Evolutionary conservation across 2,329 filamentous ascomycete genomes (phyloP).

Genomic region (Phaeosphaeria sp.): DNA sequence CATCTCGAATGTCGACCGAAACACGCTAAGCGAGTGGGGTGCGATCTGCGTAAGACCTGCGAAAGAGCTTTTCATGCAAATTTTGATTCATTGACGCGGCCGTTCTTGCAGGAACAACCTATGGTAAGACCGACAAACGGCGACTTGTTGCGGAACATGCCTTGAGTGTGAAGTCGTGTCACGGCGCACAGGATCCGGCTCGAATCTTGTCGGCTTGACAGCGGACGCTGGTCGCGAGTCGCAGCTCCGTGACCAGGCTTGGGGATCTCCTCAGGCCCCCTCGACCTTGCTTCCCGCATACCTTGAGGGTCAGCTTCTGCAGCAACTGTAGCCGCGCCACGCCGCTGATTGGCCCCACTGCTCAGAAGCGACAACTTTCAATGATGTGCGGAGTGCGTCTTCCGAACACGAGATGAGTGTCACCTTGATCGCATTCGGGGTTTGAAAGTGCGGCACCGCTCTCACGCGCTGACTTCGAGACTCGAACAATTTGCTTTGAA

Average conservation of each 20-base stretch:
- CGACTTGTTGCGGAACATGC: not conserved
- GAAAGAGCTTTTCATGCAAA: not conserved
- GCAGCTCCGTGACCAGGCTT: slow-evolving; percentile 25
- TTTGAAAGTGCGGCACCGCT: slow-evolving; percentile 6
- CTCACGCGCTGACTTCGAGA: slow-evolving; percentile 17
- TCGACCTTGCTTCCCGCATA: slow-evolving; percentile 48
- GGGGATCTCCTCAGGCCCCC: slow-evolving; percentile 43
- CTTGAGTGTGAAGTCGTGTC: not conserved
- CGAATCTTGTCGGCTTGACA: not conserved
- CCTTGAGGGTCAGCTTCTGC: slow-evolving; percentile 34
- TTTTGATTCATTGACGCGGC: not conserved
- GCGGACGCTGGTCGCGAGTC: not conserved
- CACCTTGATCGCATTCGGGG: slow-evolving; percentile 4
- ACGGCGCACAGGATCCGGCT: slow-evolving; percentile 1
- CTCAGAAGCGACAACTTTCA: slow-evolving; percentile 3
- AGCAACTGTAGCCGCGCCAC: not conserved
- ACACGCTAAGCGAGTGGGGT: slow-evolving; percentile 30
- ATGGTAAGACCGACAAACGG: not conserved
- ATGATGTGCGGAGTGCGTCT: slow-evolving; percentile 17
- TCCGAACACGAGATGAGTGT: slow-evolving; percentile 11
- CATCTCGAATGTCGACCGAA: slow-evolving; percentile 23
- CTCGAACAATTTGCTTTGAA: slow-evolving; percentile 38
- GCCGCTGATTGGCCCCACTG: slow-evolving; percentile 8
- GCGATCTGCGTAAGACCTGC: slow-evolving; percentile 28
- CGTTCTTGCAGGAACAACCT: not conserved